Evolutionary conservation across 1,284 basidiomycete species (phyloP).

Genomic region (Ustilago hordei): DNA sequence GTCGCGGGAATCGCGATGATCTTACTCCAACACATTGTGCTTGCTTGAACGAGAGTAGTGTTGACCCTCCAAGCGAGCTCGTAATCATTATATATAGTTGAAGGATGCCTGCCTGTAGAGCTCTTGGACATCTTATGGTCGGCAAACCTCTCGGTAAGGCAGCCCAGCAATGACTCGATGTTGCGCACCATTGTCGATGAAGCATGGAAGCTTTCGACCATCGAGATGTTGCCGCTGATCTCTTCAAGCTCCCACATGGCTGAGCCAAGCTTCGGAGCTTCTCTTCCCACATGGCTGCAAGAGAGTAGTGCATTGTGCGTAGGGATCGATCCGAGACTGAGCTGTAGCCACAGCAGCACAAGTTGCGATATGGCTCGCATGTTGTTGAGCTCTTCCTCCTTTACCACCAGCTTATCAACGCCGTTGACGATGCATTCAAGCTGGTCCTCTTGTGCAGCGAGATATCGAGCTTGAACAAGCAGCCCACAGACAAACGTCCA

Average conservation of each 20-base stretch:
- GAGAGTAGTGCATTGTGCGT: background rate
- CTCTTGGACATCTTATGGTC: background rate
- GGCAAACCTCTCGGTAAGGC: slow-evolving; percentile 7
- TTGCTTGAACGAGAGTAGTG: background rate
- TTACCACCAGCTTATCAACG: slow-evolving; percentile 13
- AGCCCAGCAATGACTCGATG: slow-evolving; percentile 10
- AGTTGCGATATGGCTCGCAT: slow-evolving; percentile 32
- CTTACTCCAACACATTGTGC: background rate
- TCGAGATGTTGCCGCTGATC: slow-evolving; percentile 25
- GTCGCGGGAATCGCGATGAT: slow-evolving; percentile 8
- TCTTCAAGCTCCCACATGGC: slow-evolving; percentile 24
- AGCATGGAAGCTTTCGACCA: background rate
- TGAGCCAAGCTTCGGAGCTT: background rate
- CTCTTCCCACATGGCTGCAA: background rate
- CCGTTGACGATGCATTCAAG: slow-evolving; percentile 27
- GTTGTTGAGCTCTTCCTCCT: slow-evolving; percentile 24
- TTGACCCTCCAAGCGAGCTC: slow-evolving; percentile 1
- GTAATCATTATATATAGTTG: background rate
- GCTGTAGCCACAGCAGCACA: slow-evolving; percentile 31
- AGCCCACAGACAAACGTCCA: slow-evolving; percentile 19
- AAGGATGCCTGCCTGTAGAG: background rate
- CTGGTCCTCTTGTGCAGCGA: slow-evolving; percentile 7
- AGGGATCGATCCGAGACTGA: slow-evolving; percentile 4
- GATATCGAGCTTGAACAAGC: slow-evolving; percentile 9
- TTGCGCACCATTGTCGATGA: slow-evolving; percentile 4